Evolutionary conservation across 2,329 filamentous ascomycete species (phyloP).

Genomic region (Xylaria arbuscula): DNA sequence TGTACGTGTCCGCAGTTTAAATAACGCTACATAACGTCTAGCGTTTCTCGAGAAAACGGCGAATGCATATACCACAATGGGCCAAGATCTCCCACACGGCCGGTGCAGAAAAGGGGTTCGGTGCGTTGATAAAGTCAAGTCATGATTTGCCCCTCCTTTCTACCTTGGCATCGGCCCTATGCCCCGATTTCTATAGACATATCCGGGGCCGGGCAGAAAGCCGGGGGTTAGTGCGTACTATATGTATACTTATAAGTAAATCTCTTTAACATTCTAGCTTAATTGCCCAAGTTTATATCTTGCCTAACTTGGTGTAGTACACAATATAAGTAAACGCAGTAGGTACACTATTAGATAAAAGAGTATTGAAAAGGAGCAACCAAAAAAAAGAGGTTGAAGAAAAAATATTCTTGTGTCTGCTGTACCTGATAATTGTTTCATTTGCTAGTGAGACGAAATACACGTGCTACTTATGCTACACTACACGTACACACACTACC

Average conservation of each 20-base stretch:
- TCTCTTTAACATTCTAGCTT: not conserved
- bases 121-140: not conserved
- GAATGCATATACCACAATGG: not conserved
- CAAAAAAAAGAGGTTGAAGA: not conserved
- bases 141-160: conserved; percentile 5
- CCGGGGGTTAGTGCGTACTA: not conserved
- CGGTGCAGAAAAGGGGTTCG: conserved; percentile 10
- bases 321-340: no score
- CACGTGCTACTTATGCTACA: no score
- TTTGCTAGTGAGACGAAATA: conserved; percentile 13
- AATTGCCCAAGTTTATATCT: not conserved
- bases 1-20: no score
- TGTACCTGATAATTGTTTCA: not conserved
- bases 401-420: not conserved
- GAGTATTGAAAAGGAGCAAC: not conserved
- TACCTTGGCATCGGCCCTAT: conserved; percentile 24
- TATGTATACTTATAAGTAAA: conserved; percentile 8
- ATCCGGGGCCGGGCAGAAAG: conserved; percentile 21
- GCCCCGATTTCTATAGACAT: conserved; percentile 27
- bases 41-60: not conserved
- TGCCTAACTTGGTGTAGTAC: no score
- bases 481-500: not conserved
- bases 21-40: not conserved
- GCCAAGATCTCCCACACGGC: conserved; percentile 2
- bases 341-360: no score